Conservation (phyloP, 192 early-diverging fungal species). For the Thoreauomyces humboldtii region DNA sequence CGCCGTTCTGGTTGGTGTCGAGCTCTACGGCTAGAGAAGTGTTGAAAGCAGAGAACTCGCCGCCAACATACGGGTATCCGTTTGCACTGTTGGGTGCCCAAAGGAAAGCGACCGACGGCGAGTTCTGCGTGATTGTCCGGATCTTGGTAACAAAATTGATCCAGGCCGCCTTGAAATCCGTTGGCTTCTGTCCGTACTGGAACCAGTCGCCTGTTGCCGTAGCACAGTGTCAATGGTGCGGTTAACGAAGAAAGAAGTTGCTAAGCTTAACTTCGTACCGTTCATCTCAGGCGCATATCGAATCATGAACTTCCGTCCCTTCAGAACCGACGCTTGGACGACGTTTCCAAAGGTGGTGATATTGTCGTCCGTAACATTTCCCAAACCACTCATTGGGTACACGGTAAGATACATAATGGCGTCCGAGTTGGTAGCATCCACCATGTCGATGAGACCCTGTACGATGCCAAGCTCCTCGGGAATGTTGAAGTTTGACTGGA, state of each 20-base stretch:
- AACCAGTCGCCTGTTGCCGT: slow-evolving; percentile 45
- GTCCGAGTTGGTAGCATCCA: slow-evolving; percentile 36
- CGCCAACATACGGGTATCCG: slow-evolving; percentile 41
- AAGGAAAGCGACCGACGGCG: slow-evolving; percentile 25
- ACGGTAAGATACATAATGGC: slow-evolving; percentile 41
- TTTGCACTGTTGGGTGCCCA: slow-evolving; percentile 40
- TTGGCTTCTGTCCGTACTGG: slow-evolving; percentile 35
- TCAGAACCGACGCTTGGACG: neutral
- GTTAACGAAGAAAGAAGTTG: neutral
- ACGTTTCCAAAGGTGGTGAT: slow-evolving; percentile 4
- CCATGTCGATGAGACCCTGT: slow-evolving; percentile 17
- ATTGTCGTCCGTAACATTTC: slow-evolving; percentile 23
- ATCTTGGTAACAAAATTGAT: slow-evolving; percentile 12
- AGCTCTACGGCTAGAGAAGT: slow-evolving; percentile 6
- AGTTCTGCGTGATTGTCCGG: neutral
- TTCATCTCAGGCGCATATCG: slow-evolving; percentile 48
- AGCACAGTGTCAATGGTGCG: too few species aligned
- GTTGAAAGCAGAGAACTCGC: slow-evolving; percentile 3
- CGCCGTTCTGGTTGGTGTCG: slow-evolving; percentile 53
- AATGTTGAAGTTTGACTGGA: slow-evolving; percentile 37
- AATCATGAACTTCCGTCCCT: slow-evolving; percentile 29
- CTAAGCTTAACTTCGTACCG: slow-evolving; percentile 13
- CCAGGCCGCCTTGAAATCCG: slow-evolving; percentile 26
- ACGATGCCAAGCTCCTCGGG: slow-evolving; percentile 13
- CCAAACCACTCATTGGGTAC: slow-evolving; percentile 35